These are phyloP conservation scores for Centella asiatica DNA, from an alignment of 129 eudicot species.

Conservation along the genomic window DNA sequence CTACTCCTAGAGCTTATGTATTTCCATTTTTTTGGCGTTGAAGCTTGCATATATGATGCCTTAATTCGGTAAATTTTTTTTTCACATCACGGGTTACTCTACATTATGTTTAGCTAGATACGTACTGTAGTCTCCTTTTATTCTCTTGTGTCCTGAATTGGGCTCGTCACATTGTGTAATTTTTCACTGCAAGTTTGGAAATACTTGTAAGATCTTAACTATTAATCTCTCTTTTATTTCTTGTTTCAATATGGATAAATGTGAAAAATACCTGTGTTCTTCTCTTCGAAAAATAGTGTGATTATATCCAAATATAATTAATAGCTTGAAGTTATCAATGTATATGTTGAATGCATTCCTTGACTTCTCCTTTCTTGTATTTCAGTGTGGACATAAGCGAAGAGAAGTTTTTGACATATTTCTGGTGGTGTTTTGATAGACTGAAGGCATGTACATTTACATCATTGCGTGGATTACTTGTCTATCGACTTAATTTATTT, in stretches of 20 bases:
- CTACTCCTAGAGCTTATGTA: too few species aligned
- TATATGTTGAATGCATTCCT: not conserved
- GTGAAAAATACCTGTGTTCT: too few species aligned
- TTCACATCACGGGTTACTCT: too few species aligned
- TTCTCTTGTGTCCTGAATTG: too few species aligned
- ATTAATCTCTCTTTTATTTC: not conserved
- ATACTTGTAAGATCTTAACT: not conserved
- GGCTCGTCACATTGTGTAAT: too few species aligned
- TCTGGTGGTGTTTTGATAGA: conserved; percentile 94
- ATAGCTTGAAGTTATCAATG: too few species aligned
- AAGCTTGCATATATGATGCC: not conserved
- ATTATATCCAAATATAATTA: too few species aligned
- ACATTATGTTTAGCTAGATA: too few species aligned
- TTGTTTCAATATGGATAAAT: not conserved
- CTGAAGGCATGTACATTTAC: conserved; percentile 54
- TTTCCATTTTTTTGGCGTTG: not conserved
- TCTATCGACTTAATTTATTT: conserved; percentile 13
- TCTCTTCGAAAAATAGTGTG: too few species aligned
- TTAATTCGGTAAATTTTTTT: too few species aligned
- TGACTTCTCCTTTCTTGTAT: conserved; percentile 16
- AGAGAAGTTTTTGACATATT: conserved; percentile 86
- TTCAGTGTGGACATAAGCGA: conserved; percentile 69
- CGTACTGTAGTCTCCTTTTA: too few species aligned
- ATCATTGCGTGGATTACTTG: conserved; percentile 13
- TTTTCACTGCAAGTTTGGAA: too few species aligned